Evolutionary conservation across 306 rosid species (phyloP).

Genomic region (Pterocarpus macrocarpus): DNA sequence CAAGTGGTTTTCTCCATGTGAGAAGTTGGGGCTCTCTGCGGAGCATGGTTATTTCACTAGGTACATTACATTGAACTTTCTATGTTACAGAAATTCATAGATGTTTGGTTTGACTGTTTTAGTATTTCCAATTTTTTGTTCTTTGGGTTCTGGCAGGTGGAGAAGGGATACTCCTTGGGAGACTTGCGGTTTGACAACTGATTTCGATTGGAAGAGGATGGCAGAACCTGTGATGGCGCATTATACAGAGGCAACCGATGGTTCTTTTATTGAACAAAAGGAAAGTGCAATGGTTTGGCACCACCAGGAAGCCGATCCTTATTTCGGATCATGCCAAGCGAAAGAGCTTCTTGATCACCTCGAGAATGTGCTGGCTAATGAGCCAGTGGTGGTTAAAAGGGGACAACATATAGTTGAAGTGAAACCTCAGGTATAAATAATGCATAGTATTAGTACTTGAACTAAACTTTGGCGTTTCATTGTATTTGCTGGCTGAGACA

Average conservation of each 20-base stretch:
- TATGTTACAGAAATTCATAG: neutral
- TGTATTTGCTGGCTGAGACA: neutral
- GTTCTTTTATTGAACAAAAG: conserved; percentile 78
- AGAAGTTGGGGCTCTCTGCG: conserved; percentile 73
- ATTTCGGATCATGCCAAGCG: conserved; percentile 73
- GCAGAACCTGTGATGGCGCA: conserved; percentile 77
- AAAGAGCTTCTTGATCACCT: conserved; percentile 86
- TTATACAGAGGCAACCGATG: conserved; percentile 83
- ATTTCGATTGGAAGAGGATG: conserved; percentile 68
- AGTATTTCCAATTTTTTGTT: neutral
- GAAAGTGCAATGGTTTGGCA: conserved; percentile 88
- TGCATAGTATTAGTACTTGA: neutral
- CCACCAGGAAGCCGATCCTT: conserved; percentile 71
- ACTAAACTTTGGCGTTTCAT: neutral
- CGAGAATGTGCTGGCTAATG: conserved; percentile 76
- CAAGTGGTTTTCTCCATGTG: conserved; percentile 73
- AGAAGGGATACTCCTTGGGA: conserved; percentile 64
- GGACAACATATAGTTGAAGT: conserved; percentile 83
- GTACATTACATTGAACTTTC: conserved; percentile 42
- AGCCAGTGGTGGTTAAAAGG: conserved; percentile 77
- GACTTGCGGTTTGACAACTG: conserved; percentile 56
- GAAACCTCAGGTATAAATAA: conserved; percentile 70
- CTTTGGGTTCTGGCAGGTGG: conserved; percentile 55
- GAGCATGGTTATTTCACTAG: conserved; percentile 86
- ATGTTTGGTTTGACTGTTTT: neutral